Evolutionary conservation across 2,329 filamentous ascomycete genomes (phyloP), one percentile per base, ranked within the genome.

Genomic region (Blastomyces parvus): DNA sequence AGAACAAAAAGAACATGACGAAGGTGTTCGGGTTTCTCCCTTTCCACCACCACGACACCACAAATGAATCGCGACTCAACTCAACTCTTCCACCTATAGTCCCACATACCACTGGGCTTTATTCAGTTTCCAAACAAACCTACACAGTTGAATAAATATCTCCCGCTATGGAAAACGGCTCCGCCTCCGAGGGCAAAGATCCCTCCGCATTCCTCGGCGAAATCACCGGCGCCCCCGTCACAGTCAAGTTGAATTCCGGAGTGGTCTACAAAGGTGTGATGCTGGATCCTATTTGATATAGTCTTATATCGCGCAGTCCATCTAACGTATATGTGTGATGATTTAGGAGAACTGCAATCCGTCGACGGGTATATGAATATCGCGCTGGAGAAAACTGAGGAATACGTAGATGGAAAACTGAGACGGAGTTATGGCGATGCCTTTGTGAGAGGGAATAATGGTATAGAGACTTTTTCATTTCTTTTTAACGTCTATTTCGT

Each of bases 341-440:
- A 11, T 42, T 22, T 66, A 97, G 93, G 94, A 69, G 91, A 97
- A 75, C 84, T 97, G 46, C 92, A 97, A 75, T 96, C 92, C 0
- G 93, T 99, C 59, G 94, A 99, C 76, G 94, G 94, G 61, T 99
- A 97, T 79, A 99, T 99, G 94, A 99, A 99, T 79, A 97, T 99
- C 74, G 93, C 94, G 14, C 84, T 99, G 38, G 94, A 99, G 77
- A 94, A 96, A 79, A 96, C 91, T 25, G 88, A 90, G 68, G 94
- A 99, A 78, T 91, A 88, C 70, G 88, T 97, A 69, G 88, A 96
- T 72, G 93, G 92, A 52, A 84, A 86, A 67, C 86, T 93, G 77
- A 84, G 89, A 70, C 84, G 90, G 71, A 89, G 85, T 62, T 97
- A 96, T 74, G 93, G 93, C 8, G 93, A 97, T 81, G 91, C 93